Evolutionary conservation across 352 stramenopile species (phyloP).

Genomic region (Globisporangium nagaii): DNA sequence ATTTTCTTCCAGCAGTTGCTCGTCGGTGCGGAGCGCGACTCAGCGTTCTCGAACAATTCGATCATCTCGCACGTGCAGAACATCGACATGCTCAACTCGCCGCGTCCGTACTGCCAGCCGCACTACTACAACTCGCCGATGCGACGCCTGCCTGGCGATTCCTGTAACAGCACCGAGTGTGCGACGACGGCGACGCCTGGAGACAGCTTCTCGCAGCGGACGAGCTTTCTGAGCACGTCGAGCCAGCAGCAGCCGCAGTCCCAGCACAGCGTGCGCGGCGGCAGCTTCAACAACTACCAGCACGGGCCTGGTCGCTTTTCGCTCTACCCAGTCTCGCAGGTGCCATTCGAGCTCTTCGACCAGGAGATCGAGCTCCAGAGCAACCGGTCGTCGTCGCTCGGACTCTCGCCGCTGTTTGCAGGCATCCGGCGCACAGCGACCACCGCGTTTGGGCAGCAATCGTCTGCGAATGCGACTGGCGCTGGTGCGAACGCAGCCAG

Average conservation of each 20-base stretch:
- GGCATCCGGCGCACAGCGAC: conserved; percentile 38
- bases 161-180: not conserved
- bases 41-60: conserved; percentile 33
- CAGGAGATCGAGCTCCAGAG: conserved; percentile 68
- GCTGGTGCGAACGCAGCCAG: too few relatives aligned
- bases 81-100: conserved; percentile 33
- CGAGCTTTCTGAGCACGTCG: conserved; percentile 7
- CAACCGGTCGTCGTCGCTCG: conserved; percentile 24
- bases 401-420: conserved; percentile 36
- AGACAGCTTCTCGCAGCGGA: conserved; percentile 1
- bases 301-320: conserved; percentile 29
- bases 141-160: not conserved
- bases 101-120: conserved; percentile 43
- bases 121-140: not conserved
- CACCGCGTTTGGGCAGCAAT: conserved; percentile 27
- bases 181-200: conserved; percentile 1
- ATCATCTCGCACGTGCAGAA: conserved; percentile 44
- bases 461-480: too few relatives aligned
- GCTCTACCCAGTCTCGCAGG: conserved; percentile 65
- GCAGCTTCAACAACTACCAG: conserved; percentile 3
- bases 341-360: conserved; percentile 74
- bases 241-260: conserved; percentile 3
- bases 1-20: conserved; percentile 36
- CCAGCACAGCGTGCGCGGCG: too few relatives aligned
- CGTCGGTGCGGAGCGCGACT: conserved; percentile 50